These are phyloP conservation scores for Alternaria sp. DNA, from an alignment of 2,329 filamentous ascomycete species.

Conservation along the genomic window DNA sequence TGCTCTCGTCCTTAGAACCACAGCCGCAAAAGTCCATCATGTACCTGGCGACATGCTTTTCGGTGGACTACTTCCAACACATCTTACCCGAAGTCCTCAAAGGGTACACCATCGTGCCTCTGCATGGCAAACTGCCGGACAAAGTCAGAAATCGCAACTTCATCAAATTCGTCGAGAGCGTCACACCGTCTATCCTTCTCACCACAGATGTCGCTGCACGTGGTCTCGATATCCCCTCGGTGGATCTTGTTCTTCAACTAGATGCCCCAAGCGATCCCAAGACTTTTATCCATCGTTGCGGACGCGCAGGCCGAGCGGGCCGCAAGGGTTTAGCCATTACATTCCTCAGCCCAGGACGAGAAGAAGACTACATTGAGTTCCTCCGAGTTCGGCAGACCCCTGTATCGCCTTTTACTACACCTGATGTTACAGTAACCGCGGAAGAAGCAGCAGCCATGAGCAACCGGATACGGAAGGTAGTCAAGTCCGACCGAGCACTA, in stretches of 20 bases:
- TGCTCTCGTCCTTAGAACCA: conserved; percentile 75
- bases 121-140: conserved; percentile 92
- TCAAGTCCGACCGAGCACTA: conserved; percentile 69
- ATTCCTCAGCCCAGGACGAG: conserved; percentile 81
- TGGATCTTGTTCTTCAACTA: conserved; percentile 89
- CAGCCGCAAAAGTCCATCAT: conserved; percentile 86
- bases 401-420: conserved; percentile 69
- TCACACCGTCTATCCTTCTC: conserved; percentile 80
- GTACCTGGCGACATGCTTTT: conserved; percentile 92
- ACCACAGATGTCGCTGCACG: conserved; percentile 93
- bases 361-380: conserved; percentile 91
- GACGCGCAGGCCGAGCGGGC: conserved; percentile 70
- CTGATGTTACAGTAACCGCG: conserved; percentile 66
- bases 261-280: conserved; percentile 90
- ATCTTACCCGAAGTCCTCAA: conserved; percentile 79
- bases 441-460: conserved; percentile 68
- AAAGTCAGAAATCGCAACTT: conserved; percentile 92
- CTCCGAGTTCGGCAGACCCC: conserved; percentile 88
- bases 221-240: conserved; percentile 89
- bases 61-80: conserved; percentile 92
- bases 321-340: conserved; percentile 83
- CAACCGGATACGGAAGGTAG: conserved; percentile 68
- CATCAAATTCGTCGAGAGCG: conserved; percentile 76
- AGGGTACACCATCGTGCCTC: conserved; percentile 74
- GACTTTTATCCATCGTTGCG: conserved; percentile 74